Percentiles rank a stretch among this genome's conserved stretches.
Evolutionary conservation across 257 asterid species (phyloP).

Genomic region (Ligustrum vulgare): DNA sequence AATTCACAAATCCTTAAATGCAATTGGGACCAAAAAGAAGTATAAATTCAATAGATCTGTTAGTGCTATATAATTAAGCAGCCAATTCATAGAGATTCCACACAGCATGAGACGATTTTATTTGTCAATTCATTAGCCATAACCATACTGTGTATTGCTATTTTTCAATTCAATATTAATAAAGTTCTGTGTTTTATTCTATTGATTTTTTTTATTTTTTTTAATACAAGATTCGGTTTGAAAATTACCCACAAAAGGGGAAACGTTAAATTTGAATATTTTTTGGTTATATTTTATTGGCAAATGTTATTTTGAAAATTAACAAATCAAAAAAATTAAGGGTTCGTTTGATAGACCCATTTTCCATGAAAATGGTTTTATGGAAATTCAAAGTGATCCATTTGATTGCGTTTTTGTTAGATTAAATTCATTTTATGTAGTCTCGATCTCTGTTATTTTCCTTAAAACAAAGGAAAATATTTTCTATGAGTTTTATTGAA

Average conservation of each 20-base stretch:
- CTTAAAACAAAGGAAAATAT: no score
- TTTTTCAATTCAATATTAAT: neutral
- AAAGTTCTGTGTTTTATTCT: neutral
- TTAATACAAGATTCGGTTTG: neutral
- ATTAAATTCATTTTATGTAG: no score
- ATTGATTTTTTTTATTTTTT: no score
- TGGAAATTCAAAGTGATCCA: no score
- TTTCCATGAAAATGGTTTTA: no score
- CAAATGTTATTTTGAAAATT: no score
- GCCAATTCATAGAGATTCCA: constrained; percentile 5
- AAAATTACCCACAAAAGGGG: neutral
- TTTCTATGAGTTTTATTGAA: no score
- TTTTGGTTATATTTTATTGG: neutral
- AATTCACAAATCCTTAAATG: neutral
- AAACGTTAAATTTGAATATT: neutral
- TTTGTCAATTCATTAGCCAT: constrained; percentile 5
- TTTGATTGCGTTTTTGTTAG: no score
- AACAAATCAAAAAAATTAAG: no score
- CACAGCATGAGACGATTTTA: constrained; percentile 15
- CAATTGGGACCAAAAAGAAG: constrained; percentile 7
- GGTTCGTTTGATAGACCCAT: no score
- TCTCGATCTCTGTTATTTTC: no score
- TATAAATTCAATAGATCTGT: neutral
- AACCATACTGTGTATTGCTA: neutral
- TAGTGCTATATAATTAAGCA: neutral